phyloP scores from a whole-genome alignment of 2,329 filamentous ascomycete species.

The Fusarium sp. region DNA sequence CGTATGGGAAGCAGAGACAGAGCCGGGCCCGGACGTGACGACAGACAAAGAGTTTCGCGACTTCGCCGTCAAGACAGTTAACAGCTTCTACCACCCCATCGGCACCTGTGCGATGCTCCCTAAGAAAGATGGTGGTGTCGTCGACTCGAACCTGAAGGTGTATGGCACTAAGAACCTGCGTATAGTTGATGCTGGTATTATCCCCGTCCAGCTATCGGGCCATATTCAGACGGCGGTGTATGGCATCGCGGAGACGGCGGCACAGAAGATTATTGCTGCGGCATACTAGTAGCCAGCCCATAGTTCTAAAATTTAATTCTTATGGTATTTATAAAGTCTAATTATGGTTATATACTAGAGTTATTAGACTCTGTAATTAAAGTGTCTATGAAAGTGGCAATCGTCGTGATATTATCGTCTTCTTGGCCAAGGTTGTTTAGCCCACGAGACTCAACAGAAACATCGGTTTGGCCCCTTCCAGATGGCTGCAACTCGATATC shows the following conservation, averaged over 20 bases:
- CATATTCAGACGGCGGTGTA: constrained; percentile 13
- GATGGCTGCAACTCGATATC: constrained; percentile 13
- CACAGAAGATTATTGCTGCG: constrained; percentile 1
- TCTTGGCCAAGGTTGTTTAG: neutral
- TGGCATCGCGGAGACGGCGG: constrained; percentile 4
- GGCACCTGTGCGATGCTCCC: constrained; percentile 14
- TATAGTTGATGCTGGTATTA: constrained; percentile 20
- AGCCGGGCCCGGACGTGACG: neutral
- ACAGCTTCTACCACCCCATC: constrained; percentile 7
- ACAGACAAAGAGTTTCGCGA: constrained; percentile 8
- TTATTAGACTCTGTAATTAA: constrained; percentile 21
- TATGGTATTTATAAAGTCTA: no score
- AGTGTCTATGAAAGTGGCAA: constrained; percentile 20
- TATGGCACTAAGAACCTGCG: constrained; percentile 5
- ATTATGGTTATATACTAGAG: neutral
- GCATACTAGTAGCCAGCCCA: neutral
- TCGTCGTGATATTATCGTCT: constrained; percentile 11
- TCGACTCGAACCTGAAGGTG: neutral
- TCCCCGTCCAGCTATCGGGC: constrained; percentile 3
- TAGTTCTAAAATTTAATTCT: no score
- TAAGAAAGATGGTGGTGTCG: constrained; percentile 5
- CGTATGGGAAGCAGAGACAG: constrained; percentile 2
- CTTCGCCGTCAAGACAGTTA: constrained; percentile 3
- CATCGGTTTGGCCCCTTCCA: constrained; percentile 24
- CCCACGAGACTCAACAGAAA: constrained; percentile 24